phyloP scores from a whole-genome alignment of 352 stramenopile species.

The Phytophthora quininea region DNA sequence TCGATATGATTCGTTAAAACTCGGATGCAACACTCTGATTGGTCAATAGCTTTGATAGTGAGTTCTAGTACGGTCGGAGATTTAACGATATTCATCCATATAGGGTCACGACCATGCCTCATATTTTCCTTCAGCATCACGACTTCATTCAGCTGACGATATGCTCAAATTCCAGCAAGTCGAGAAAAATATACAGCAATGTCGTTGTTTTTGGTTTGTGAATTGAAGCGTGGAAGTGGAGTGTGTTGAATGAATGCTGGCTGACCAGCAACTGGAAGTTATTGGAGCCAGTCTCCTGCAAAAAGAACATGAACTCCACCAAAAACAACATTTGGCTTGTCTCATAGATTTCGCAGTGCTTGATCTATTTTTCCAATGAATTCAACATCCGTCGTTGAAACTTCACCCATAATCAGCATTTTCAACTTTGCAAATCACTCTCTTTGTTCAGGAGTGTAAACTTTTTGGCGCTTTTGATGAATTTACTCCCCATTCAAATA shows the following conservation, averaged over 20 bases:
- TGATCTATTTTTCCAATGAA: neutral
- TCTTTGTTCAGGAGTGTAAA: neutral
- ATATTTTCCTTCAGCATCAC: neutral
- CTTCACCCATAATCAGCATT: neutral
- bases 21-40: no score
- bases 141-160: neutral
- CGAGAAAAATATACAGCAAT: neutral
- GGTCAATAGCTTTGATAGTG: no score
- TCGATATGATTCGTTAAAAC: no score
- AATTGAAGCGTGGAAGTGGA: neutral
- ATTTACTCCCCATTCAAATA: neutral
- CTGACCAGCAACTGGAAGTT: constrained; percentile 7
- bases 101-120: neutral
- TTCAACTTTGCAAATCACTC: neutral
- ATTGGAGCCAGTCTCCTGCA: constrained; percentile 12
- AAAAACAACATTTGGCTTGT: neutral
- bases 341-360: neutral
- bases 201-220: neutral
- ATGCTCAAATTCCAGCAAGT: neutral
- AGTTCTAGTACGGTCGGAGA: no score
- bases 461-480: neutral
- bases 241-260: neutral
- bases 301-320: constrained; percentile 8
- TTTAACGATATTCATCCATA: no score
- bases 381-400: neutral